Percentiles rank a stretch among this genome's conserved stretches.
phyloP scores from a whole-genome alignment of 2,329 filamentous ascomycete species.

The Zymoseptoria crescenta region DNA sequence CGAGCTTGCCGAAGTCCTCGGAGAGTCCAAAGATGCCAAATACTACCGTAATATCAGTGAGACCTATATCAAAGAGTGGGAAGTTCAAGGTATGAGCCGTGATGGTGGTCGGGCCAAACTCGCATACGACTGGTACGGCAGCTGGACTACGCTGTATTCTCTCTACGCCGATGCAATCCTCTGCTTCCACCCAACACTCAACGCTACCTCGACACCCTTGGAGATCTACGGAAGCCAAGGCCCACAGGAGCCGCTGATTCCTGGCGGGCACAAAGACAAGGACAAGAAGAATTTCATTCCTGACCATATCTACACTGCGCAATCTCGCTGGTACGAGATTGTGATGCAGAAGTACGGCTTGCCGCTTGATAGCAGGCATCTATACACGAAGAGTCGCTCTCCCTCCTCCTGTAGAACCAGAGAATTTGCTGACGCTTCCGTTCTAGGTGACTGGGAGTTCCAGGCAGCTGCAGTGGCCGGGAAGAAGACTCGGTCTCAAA shows the following conservation, averaged over 20 bases:
- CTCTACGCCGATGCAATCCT: conserved; percentile 72
- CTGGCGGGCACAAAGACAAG: not conserved
- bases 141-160: conserved; percentile 80
- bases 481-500: conserved; percentile 58
- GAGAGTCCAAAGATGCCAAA: conserved; percentile 48
- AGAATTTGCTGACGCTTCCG: no score
- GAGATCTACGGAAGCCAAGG: conserved; percentile 4
- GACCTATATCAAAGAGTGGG: conserved; percentile 66
- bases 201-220: conserved; percentile 7
- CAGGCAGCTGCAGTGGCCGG: conserved; percentile 75
- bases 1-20: conserved; percentile 56
- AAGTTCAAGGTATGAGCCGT: conserved; percentile 59
- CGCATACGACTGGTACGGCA: conserved; percentile 71
- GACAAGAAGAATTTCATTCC: conserved; percentile 52
- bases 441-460: conserved; percentile 66
- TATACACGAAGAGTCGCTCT: conserved; percentile 60
- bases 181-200: conserved; percentile 59
- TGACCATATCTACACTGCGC: conserved; percentile 65
- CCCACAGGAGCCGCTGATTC: conserved; percentile 13
- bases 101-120: conserved; percentile 67
- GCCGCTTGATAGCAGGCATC: conserved; percentile 70
- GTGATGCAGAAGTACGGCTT: conserved; percentile 77
- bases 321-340: conserved; percentile 71
- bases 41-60: conserved; percentile 55
- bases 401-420: conserved; percentile 33